Evolutionary conservation across 2,329 filamentous ascomycete genomes (phyloP), one percentile per base, ranked within the genome.

Genomic region (Epicoccum nigrum): DNA sequence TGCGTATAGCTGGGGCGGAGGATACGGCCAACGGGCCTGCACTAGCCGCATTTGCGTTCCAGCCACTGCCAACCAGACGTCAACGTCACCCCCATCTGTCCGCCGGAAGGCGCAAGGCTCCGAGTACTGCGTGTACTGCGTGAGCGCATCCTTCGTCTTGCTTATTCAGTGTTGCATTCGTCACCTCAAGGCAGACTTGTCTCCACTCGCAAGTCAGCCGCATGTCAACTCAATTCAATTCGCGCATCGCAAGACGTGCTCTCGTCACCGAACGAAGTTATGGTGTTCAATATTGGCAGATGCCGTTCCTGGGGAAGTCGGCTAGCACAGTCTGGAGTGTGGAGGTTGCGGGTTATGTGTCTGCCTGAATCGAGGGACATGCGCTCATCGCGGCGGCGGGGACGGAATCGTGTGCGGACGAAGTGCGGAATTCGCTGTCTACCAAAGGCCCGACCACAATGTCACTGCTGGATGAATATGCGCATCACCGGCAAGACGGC

Each of bases 391-490:
- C 44, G 20, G 43, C 38, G 25, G 42, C 32, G 42, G 42, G 25
- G 44, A 54, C 41, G 33, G 46, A 44, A 45, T 41, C 27, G 17
- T n/a, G 19, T 43, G 34, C 51, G 45, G 48, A 53, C 48, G 42
- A 39, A 35, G 41, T 40, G 46, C 54, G 51, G 45, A 60, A 55
- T 34, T 54, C 62, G 5, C 46, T 59, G 33, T 23, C 62, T 51
- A 19, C 65, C 60, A 45, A 62, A 65, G 11, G 57, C 63, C 15
- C 56, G 56, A 47, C 20, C 23, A 8, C 21, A 1, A 16, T n/a
- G 20, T 13, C 19, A 38, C 19, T 32, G 23, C 60, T 60, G 17
- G 7, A 59, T 60, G 17, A 4, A 58, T 7, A 17, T 30, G 23
- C 8, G 31, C 8, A 23, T 25, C 23, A 13, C 37, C 45, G 37